Conservation (phyloP, 257 asterid genomes). For the Linderniella brevidens region DNA sequence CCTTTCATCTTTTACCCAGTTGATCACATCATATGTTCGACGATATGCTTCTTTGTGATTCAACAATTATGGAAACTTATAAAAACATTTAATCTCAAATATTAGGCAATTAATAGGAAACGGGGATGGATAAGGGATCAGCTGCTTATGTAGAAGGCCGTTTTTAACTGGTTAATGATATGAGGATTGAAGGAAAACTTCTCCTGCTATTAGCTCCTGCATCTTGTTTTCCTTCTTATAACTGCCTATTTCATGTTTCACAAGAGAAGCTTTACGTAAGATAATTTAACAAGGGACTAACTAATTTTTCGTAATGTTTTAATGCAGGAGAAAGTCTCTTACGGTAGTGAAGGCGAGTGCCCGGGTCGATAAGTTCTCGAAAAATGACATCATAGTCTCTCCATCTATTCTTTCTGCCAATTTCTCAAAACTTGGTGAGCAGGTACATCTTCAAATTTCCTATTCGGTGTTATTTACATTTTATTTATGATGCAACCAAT, state of each 20-base stretch:
- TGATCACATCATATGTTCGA: slow-evolving; percentile 15
- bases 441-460: slow-evolving; percentile 27
- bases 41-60: slow-evolving; percentile 18
- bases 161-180: no score
- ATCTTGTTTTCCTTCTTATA: no score
- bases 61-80: not conserved
- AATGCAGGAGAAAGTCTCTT: slow-evolving; percentile 52
- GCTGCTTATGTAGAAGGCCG: no score
- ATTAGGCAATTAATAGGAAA: no score
- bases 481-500: not conserved
- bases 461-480: not conserved
- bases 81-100: not conserved
- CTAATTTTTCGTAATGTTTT: slow-evolving; percentile 13
- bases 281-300: slow-evolving; percentile 1
- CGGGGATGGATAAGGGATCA: no score
- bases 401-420: slow-evolving; percentile 98
- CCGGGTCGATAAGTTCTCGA: slow-evolving; percentile 82
- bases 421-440: slow-evolving; percentile 91
- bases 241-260: not conserved
- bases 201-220: no score
- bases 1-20: no score
- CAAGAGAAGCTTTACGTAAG: not conserved
- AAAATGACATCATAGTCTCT: slow-evolving; percentile 84
- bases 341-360: slow-evolving; percentile 66
- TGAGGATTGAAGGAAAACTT: no score